Percentiles rank a stretch among this genome's conserved stretches.
These are phyloP conservation scores for Citrus australasica DNA, from an alignment of 345 rosid genomes.

Conservation along the genomic window DNA sequence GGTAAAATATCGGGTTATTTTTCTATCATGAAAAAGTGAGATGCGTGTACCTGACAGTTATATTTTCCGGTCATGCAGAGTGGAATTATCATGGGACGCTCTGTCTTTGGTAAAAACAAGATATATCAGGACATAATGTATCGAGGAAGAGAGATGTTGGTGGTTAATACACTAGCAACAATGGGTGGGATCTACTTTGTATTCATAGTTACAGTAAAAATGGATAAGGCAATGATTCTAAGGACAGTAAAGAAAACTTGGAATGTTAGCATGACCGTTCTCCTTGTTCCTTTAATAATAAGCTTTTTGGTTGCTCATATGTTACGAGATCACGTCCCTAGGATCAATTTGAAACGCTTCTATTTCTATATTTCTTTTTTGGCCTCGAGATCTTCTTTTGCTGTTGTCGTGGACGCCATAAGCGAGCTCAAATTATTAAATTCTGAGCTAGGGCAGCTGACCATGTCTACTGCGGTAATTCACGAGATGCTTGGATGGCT, in stretches of 20 bases:
- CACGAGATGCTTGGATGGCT: background rate
- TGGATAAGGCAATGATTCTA: conserved; percentile 11
- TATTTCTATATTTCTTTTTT: background rate
- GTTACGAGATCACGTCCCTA: background rate
- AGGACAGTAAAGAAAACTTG: conserved; percentile 8
- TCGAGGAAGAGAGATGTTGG: conserved; percentile 1
- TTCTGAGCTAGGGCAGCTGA: conserved; percentile 31
- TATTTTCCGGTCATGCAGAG: conserved; percentile 2
- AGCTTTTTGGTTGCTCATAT: background rate
- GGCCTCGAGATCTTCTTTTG: conserved; percentile 11
- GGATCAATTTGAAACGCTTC: background rate
- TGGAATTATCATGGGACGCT: conserved; percentile 30
- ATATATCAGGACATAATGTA: background rate
- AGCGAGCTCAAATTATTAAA: conserved; percentile 32
- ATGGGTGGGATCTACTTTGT: conserved; percentile 15
- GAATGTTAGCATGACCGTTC: conserved; percentile 6
- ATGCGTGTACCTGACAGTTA: background rate
- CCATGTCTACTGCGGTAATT: conserved; percentile 18
- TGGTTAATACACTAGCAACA: background rate
- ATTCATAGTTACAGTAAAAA: conserved; percentile 28
- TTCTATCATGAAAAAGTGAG: too few relatives aligned
- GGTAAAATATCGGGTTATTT: background rate
- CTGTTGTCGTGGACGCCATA: conserved; percentile 16
- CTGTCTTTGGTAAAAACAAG: conserved; percentile 12
- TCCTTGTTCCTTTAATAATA: conserved; percentile 2